Conservation (phyloP, 2,329 filamentous ascomycete species). For the Aspergillus eucalypticola region DNA sequence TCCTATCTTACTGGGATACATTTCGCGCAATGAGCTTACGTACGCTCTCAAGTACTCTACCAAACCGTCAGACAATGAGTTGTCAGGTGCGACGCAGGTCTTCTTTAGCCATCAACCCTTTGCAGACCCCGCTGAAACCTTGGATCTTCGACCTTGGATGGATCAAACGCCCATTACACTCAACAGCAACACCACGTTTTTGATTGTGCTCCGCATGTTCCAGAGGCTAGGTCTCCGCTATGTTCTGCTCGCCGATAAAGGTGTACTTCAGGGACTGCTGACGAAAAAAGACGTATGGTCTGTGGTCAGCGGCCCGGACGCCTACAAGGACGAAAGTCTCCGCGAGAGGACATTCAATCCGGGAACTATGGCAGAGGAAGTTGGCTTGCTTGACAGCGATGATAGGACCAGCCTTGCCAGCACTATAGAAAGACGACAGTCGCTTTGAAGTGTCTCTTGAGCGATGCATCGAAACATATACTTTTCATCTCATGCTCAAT, state of each 20-base stretch:
- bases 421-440: constrained; percentile 34
- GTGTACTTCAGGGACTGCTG: constrained; percentile 77
- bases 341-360: constrained; percentile 30
- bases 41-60: constrained; percentile 72
- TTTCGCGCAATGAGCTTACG: constrained; percentile 83
- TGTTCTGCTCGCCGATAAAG: constrained; percentile 81
- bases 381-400: constrained; percentile 40
- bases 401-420: constrained; percentile 34
- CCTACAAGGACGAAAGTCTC: constrained; percentile 40
- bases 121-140: constrained; percentile 71
- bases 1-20: constrained; percentile 84
- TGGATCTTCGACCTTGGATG: constrained; percentile 97
- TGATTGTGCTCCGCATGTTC: constrained; percentile 89
- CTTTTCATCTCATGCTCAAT: not conserved
- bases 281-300: constrained; percentile 99
- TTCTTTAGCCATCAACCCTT: constrained; percentile 84
- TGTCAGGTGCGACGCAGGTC: constrained; percentile 72
- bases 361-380: constrained; percentile 34
- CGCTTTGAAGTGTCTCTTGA: constrained; percentile 25
- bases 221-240: constrained; percentile 91
- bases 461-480: not conserved
- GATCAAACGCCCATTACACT: constrained; percentile 96
- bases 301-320: constrained; percentile 76
- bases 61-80: constrained; percentile 45
- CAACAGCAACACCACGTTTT: constrained; percentile 71